phyloP scores from a whole-genome alignment of 352 stramenopile species.

The Bremia lactucae region DNA sequence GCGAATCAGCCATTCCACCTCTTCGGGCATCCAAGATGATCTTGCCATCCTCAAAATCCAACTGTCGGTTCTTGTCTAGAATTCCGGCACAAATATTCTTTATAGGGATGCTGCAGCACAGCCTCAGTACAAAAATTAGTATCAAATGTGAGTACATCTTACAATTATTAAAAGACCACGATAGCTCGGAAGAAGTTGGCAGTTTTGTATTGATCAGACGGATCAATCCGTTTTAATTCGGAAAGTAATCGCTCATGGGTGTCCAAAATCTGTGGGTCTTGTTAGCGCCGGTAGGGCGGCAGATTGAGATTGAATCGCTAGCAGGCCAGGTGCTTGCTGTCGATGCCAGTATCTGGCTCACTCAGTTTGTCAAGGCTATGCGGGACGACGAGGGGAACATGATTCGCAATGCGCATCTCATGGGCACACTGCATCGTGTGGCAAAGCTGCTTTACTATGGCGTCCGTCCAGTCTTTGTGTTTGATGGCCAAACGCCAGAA shows the following conservation, averaged over 20 bases:
- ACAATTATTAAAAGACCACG: too few relatives aligned
- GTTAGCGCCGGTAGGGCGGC: slow-evolving; percentile 90
- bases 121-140: too few relatives aligned
- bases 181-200: too few relatives aligned
- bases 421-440: slow-evolving; percentile 91
- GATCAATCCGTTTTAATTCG: too few relatives aligned
- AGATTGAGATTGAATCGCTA: slow-evolving; percentile 98
- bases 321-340: slow-evolving; percentile 92
- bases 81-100: too few relatives aligned
- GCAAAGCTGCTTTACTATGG: slow-evolving; percentile 91
- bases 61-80: slow-evolving; percentile 3
- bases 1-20: slow-evolving; percentile 7
- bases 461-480: slow-evolving; percentile 97
- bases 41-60: slow-evolving; percentile 1
- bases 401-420: slow-evolving; percentile 91
- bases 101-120: too few relatives aligned
- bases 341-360: slow-evolving; percentile 99
- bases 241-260: slow-evolving; percentile 92
- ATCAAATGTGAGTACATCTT: too few relatives aligned
- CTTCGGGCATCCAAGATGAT: slow-evolving; percentile 3
- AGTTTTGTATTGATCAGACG: background rate
- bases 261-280: slow-evolving; percentile 98
- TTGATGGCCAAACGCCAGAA: slow-evolving; percentile 95
- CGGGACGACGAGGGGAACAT: slow-evolving; percentile 91
- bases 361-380: slow-evolving; percentile 98